Conservation (phyloP, 495 filamentous ascomycete genomes). For the Xylaria bambusicola region DNA sequence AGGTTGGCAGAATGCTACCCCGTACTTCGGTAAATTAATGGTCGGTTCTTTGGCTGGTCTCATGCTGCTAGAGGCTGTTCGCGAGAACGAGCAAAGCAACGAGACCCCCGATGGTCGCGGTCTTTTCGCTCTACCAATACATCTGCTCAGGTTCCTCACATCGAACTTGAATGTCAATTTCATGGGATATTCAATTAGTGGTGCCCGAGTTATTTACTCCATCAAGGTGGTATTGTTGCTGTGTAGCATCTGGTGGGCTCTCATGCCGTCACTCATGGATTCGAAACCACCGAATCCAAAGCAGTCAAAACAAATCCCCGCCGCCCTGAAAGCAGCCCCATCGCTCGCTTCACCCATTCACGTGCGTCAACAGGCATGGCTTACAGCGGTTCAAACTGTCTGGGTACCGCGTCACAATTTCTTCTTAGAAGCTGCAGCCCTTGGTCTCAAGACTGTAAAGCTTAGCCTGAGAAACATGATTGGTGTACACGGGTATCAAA, state of each 20-base stretch:
- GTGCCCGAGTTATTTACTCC: slow-evolving; percentile 42
- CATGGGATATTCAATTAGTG: slow-evolving; percentile 49
- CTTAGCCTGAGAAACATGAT: slow-evolving; percentile 77
- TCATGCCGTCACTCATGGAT: slow-evolving; percentile 67
- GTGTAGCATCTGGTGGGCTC: slow-evolving; percentile 66
- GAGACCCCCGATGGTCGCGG: slow-evolving; percentile 66
- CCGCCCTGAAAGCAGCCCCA: slow-evolving; percentile 56
- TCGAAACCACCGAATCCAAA: slow-evolving; percentile 42
- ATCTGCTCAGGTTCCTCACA: slow-evolving; percentile 48
- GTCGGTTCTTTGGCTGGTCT: slow-evolving; percentile 86
- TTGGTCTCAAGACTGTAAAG: slow-evolving; percentile 77
- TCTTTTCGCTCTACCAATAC: slow-evolving; percentile 66
- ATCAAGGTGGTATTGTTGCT: slow-evolving; percentile 66
- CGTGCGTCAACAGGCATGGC: slow-evolving; percentile 86
- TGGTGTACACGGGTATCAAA: slow-evolving; percentile 72
- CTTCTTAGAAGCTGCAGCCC: slow-evolving; percentile 78
- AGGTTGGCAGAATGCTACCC: slow-evolving; percentile 44
- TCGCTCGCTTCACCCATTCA: slow-evolving; percentile 81
- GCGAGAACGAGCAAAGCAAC: slow-evolving; percentile 56
- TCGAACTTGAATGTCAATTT: slow-evolving; percentile 45
- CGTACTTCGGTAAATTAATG: slow-evolving; percentile 75
- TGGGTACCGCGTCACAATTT: slow-evolving; percentile 90
- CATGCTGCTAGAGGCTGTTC: slow-evolving; percentile 82
- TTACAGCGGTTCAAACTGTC: slow-evolving; percentile 90
- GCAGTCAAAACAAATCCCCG: slow-evolving; percentile 35